Evolutionary conservation across 1,284 basidiomycete genomes (phyloP), one percentile per base, ranked within the genome.

Genomic region (Inonotus obliquus): DNA sequence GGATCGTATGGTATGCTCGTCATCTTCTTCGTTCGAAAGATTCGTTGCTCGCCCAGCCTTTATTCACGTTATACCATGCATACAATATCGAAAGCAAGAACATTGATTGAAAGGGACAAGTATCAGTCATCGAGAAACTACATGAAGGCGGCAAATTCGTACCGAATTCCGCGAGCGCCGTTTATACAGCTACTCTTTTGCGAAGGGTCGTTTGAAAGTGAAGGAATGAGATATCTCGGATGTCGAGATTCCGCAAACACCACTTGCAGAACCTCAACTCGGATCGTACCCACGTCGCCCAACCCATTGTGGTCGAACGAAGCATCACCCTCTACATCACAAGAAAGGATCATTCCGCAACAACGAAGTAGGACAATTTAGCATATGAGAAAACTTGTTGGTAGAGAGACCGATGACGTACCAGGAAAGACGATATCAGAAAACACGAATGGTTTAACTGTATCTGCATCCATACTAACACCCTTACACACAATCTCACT

Each of bases 191-290:
- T 56, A 35, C 57, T 38, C 25, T 59, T 61, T 4, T 52, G 53
- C 14, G 13, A n/a, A 3, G 60, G 60, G 45, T 61, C 54, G 27
- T 61, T 61, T 10, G 54, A 56, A n/a, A 61, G 23, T 13, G 52
- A 53, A 10, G 60, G 60, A 35, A 61, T 54, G n/a, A 25, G 11
- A 19, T 61, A 61, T 4, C 29, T 56, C 25, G 60, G 60, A 51
- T 56, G 54, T 25, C 54, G 60, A n/a, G 60, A 61, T 45, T 61
- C 60, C n/a, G 45, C 57, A 14, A 61, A 61, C 14, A 61, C 45
- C 17, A 61, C 60, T 29, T 61, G 60, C 44, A 61, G 23, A 2
- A 61, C 27, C 45, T 61, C 60, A 32, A 61, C 35, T 11, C 54
- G 53, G 32, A 61, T 61, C 9, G 54, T 57, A 19, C 60, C 60